Evolutionary conservation across 2,329 filamentous ascomycete genomes (phyloP), one percentile per base, ranked within the genome.

Genomic region (Clonostachys chloroleuca): DNA sequence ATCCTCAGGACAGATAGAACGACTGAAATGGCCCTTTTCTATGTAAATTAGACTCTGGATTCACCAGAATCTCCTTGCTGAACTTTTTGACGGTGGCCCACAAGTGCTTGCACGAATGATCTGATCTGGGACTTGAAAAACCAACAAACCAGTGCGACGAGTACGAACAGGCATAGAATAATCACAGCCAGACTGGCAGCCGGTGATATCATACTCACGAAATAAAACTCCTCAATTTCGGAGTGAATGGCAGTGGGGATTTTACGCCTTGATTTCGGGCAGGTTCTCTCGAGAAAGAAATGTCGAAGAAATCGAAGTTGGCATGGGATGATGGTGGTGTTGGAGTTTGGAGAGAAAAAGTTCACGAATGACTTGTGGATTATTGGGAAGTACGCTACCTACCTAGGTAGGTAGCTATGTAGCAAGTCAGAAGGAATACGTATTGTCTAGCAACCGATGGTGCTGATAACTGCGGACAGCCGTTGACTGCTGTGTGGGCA

Each of bases 101-200:
- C 50, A 34, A 65, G 53, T 13, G 54, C 56, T 12, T 55, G 46
- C 24, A 61, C 58, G 49, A 67, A 69, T 20, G 46, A 49, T 40
- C 57, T 52, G 43, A 70, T 50, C 37, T 56, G 49, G 37, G 47
- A 51, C 33, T 61, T 61, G 49, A 59, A 52, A 40, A 59, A 59
- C 54, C 57, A 68, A 42, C 49, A 52, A 30, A 70, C 33, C 16
- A 58, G 24, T 16, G 49, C 58, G 40, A 66, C 48, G 33, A 66
- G 45, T 7, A 53, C 40, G 43, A 66, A 52, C 30, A 71, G 49
- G 12, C 55, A 49, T 12, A 69, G 47, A 24, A 69, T 40, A 5
- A 67, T 45, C 42, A 68, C 50, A 20, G 62, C 66, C 8, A 70
- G 60, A 6, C 49, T 50, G 20, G 51, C 53, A 5, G 62, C 55